Evolutionary conservation across 495 filamentous ascomycete genomes (phyloP), one percentile per base, ranked within the genome.

Genomic region (Penicillium soppii): DNA sequence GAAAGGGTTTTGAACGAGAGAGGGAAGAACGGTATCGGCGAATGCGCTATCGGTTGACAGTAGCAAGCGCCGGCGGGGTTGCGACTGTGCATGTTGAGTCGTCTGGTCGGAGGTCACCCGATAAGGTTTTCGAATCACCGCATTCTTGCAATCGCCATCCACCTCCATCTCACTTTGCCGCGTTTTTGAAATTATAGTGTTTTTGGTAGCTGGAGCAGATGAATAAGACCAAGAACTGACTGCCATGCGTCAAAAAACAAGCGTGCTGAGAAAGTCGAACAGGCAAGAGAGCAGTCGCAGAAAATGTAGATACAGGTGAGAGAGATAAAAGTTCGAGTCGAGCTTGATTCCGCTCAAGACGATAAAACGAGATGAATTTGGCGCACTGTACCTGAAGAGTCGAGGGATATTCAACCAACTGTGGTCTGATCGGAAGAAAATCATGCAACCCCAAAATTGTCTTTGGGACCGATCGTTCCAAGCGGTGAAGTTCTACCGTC

Each of bases 21-120:
- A 68, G 0, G 72, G 69, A 16, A 75, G 67, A 4, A 77, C 57
- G 26, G 68, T 65, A 26, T 70, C 70, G 46, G 68, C 71, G 47
- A 77, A 75, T 21, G 67, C 68, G 33, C 69, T 72, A 38, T 75
- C 74, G 0, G 74, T 77, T 15, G 74, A 75, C 0, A 77, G 49
- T 13, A 77, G 65, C 26, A 77, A 47, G 9, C 72, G 69, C 57
- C 68, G 73, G 16, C 69, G 69, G 20, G 36, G 44, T 17, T 36
- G 38, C 7, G 57, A 21, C 7, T 54, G 15, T 43, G 25, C 37
- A 38, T 63, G 43, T 26, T 43, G 20, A 30, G 42, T 5, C 2
- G 44, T 21, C 20, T 55, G 36, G 13, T 59, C 47, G 36, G 49
- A 29, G 23, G 22, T 50, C 3, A 50, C 41, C 29, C 46, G 50